These are phyloP conservation scores for Gentiana straminea DNA, from an alignment of 257 asterid species.

Conservation along the genomic window DNA sequence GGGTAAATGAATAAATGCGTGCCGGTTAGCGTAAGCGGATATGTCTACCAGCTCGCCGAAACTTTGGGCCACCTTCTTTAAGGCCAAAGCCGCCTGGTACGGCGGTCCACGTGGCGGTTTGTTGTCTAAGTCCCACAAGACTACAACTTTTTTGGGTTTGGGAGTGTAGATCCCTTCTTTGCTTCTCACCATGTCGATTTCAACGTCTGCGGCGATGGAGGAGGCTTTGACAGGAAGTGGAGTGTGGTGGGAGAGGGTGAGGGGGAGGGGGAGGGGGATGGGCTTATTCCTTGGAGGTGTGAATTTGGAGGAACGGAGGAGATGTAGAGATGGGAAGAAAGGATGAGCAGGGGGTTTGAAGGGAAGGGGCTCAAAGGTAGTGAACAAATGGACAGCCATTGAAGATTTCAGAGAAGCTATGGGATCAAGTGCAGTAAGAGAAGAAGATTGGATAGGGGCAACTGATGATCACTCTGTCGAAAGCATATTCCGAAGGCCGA, in stretches of 20 bases:
- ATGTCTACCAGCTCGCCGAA: conserved; percentile 75
- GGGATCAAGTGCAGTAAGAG: too few species aligned
- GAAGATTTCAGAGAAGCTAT: conserved; percentile 2
- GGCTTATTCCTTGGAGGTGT: not conserved
- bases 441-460: too few species aligned
- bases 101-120: conserved; percentile 96
- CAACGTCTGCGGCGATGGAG: conserved; percentile 24
- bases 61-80: conserved; percentile 50
- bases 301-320: conserved; percentile 7
- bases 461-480: too few species aligned
- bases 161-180: conserved; percentile 55
- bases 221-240: conserved; percentile 25
- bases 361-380: conserved; percentile 18
- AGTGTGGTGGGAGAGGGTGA: not conserved
- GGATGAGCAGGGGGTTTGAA: conserved; percentile 19
- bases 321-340: conserved; percentile 11
- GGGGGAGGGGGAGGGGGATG: conserved; percentile 10
- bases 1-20: conserved; percentile 80
- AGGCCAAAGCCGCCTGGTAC: conserved; percentile 66
- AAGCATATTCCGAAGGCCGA: too few species aligned
- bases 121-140: conserved; percentile 91
- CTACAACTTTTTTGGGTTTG: conserved; percentile 64
- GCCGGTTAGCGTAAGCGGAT: conserved; percentile 85
- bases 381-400: conserved; percentile 28
- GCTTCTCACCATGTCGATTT: conserved; percentile 73